Percentiles rank a stretch among this genome's conserved stretches.
These are phyloP conservation scores for Rubroboletus satanas DNA, from an alignment of 768 basidiomycete genomes.

Conservation along the genomic window DNA sequence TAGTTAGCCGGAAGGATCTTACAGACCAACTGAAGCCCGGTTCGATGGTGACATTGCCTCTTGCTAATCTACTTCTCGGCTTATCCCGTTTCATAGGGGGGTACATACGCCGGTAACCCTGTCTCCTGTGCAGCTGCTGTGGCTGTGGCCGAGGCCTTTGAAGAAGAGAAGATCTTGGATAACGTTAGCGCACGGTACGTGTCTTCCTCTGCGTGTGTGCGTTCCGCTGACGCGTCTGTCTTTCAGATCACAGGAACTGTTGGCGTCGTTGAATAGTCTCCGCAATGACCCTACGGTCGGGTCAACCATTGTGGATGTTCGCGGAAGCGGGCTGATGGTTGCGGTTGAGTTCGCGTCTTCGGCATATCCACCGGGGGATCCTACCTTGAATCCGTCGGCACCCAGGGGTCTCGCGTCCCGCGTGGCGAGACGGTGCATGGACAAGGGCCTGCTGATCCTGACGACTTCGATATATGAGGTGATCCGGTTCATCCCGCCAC, in stretches of 20 bases:
- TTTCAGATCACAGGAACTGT: conserved; percentile 67
- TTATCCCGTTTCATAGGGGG: conserved; percentile 47
- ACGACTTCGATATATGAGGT: conserved; percentile 90
- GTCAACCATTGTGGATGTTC: conserved; percentile 74
- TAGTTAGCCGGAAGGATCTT: conserved; percentile 75
- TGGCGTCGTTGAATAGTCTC: conserved; percentile 55
- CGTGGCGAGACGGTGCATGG: conserved; percentile 75
- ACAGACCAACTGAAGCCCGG: conserved; percentile 77
- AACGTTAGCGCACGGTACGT: conserved; percentile 72
- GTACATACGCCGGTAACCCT: conserved; percentile 90
- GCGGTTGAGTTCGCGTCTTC: conserved; percentile 75
- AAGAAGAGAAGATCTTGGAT: conserved; percentile 73
- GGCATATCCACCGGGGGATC: conserved; percentile 49
- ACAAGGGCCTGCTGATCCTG: conserved; percentile 81
- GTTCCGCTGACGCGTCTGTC: not conserved
- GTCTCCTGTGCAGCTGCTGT: conserved; percentile 89
- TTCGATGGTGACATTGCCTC: conserved; percentile 53
- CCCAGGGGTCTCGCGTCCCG: conserved; percentile 60
- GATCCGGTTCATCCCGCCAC: conserved; percentile 87
- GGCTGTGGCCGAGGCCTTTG: conserved; percentile 74
- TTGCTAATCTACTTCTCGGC: not conserved
- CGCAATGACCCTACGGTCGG: conserved; percentile 48
- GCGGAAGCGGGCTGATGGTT: conserved; percentile 88
- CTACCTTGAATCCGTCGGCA: conserved; percentile 33
- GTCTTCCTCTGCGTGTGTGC: not conserved